Conservation (phyloP, 306 rosid genomes). For the Abrus precatorius region DNA sequence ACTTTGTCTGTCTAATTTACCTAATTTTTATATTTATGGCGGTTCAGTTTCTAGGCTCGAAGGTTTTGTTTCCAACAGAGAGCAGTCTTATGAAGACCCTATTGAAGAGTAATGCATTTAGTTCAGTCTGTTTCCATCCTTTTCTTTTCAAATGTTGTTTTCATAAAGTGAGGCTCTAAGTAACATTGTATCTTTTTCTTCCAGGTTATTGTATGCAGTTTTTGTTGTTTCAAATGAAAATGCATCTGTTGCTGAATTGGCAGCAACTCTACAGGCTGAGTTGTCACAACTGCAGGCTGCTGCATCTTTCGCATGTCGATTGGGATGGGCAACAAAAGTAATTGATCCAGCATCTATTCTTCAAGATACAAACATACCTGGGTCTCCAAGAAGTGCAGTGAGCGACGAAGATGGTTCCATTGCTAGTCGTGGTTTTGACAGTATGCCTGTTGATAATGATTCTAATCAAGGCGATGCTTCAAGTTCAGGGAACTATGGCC, state of each 20-base stretch:
- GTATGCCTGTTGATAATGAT: constrained; percentile 70
- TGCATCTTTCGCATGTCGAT: constrained; percentile 94
- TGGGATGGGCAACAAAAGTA: constrained; percentile 98
- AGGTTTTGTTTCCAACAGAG: constrained; percentile 99
- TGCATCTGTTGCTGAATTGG: constrained; percentile 97
- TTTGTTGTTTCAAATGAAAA: constrained; percentile 99
- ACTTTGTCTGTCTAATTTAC: constrained; percentile 32
- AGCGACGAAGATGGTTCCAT: constrained; percentile 75
- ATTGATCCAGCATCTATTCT: constrained; percentile 91
- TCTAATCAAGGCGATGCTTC: constrained; percentile 70
- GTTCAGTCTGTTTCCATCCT: constrained; percentile 30
- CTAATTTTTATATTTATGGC: constrained; percentile 48
- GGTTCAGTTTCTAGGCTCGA: constrained; percentile 94
- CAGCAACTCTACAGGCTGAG: constrained; percentile 93
- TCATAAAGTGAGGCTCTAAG: constrained; percentile 14
- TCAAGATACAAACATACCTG: constrained; percentile 69
- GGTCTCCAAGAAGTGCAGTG: constrained; percentile 76
- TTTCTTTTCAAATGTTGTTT: constrained; percentile 43
- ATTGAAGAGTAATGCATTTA: constrained; percentile 91
- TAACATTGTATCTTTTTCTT: constrained; percentile 44
- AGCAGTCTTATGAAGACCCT: constrained; percentile 99
- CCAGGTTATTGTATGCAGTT: constrained; percentile 94
- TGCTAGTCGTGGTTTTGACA: constrained; percentile 66
- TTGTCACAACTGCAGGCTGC: constrained; percentile 95
- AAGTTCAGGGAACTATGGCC: too few species aligned